These are phyloP conservation scores for Pulveroboletus ravenelii DNA, from an alignment of 768 basidiomycete species.

Conservation along the genomic window DNA sequence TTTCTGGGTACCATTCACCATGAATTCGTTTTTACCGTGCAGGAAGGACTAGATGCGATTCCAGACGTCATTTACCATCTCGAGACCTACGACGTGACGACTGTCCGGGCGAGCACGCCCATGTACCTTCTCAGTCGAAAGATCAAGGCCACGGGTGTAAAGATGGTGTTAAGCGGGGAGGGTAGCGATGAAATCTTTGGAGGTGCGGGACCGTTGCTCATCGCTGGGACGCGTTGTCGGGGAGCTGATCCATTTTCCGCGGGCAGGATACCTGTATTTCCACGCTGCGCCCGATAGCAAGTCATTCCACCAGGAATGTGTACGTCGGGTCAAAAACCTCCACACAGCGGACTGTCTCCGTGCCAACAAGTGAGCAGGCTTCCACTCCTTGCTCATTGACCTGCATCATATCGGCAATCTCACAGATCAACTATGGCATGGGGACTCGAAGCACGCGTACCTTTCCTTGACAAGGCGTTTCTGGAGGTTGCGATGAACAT, in stretches of 20 bases:
- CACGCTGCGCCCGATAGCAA: slow-evolving; percentile 88
- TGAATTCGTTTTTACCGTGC: slow-evolving; percentile 96
- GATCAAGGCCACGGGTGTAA: slow-evolving; percentile 99
- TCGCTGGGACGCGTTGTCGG: not conserved
- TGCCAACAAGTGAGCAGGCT: slow-evolving; percentile 82
- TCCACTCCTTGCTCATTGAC: not conserved
- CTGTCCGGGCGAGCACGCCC: slow-evolving; percentile 93
- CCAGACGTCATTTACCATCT: slow-evolving; percentile 98
- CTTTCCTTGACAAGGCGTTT: slow-evolving; percentile 97
- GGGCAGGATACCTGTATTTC: slow-evolving; percentile 94
- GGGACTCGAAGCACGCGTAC: slow-evolving; percentile 98
- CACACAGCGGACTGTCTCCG: slow-evolving; percentile 97
- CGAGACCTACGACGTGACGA: slow-evolving; percentile 98
- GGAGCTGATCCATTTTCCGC: slow-evolving; percentile 4
- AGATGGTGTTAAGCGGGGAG: slow-evolving; percentile 98
- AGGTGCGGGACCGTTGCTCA: slow-evolving; percentile 44
- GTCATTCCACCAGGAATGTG: slow-evolving; percentile 93
- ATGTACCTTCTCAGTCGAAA: slow-evolving; percentile 98
- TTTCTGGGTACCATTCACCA: slow-evolving; percentile 95
- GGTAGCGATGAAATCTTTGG: slow-evolving; percentile 97
- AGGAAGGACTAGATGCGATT: slow-evolving; percentile 95
- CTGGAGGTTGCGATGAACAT: slow-evolving; percentile 91
- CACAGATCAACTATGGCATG: slow-evolving; percentile 96
- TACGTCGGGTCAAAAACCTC: slow-evolving; percentile 93
- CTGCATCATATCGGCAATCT: slow-evolving; percentile 4